Evolutionary conservation across 495 filamentous ascomycete species (phyloP).

Genomic region (Lindgomyces ingoldianus): DNA sequence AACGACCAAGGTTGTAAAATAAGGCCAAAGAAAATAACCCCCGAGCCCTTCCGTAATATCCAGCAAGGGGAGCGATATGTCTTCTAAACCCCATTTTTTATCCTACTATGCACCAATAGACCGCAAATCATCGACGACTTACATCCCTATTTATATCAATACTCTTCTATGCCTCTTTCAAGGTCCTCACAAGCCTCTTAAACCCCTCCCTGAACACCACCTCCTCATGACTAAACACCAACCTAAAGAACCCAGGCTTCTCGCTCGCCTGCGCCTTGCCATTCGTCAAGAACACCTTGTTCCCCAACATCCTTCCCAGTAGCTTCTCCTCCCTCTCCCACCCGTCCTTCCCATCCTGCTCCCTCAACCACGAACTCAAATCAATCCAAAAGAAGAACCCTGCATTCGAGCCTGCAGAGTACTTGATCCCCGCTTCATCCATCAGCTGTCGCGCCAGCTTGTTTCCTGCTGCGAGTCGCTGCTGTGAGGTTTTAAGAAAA

Average conservation of each 20-base stretch:
- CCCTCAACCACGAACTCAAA: slow-evolving; percentile 43
- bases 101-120: no score
- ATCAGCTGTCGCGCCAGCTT: slow-evolving; percentile 45
- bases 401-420: slow-evolving; percentile 50
- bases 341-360: neutral
- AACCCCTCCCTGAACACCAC: neutral
- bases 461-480: slow-evolving; percentile 47
- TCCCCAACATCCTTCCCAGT: neutral
- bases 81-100: no score
- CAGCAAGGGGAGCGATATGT: no score
- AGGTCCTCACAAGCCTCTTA: neutral
- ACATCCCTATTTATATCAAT: no score
- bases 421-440: slow-evolving; percentile 47
- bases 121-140: no score
- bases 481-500: slow-evolving; percentile 50
- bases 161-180: no score
- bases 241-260: neutral
- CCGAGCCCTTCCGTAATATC: no score
- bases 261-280: neutral
- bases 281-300: neutral
- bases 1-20: no score
- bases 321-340: slow-evolving; percentile 32
- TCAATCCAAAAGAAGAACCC: slow-evolving; percentile 65
- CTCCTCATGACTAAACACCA: neutral
- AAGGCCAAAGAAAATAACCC: no score